Conservation (phyloP, 1,284 basidiomycete species). For the Ceratobasidium sp. region DNA sequence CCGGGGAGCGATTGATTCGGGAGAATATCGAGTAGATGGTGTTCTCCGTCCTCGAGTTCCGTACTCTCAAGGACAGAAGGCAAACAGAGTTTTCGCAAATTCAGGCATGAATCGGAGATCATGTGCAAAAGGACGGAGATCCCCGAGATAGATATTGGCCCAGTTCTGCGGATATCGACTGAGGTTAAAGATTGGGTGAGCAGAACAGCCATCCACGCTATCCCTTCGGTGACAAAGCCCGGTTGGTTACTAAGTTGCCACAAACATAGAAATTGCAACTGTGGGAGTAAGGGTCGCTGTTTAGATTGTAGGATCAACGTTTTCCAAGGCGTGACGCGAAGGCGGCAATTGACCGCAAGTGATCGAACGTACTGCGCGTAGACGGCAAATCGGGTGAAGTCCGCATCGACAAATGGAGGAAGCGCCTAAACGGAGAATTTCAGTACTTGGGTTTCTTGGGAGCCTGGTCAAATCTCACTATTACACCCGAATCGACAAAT, state of each 20-base stretch:
- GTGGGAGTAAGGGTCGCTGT: neutral
- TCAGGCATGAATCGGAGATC: conserved; percentile 82
- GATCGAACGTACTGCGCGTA: neutral
- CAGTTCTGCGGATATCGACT: neutral
- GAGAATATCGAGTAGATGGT: neutral
- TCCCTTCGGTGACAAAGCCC: neutral
- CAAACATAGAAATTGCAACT: neutral
- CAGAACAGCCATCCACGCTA: neutral
- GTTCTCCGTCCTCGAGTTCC: neutral
- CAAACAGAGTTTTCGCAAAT: conserved; percentile 74
- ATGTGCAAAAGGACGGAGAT: neutral
- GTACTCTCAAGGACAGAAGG: neutral
- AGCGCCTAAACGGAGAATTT: neutral
- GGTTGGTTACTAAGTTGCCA: neutral
- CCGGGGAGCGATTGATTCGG: neutral
- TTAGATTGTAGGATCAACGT: neutral
- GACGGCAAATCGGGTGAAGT: neutral
- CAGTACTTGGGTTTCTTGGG: neutral
- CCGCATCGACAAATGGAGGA: neutral
- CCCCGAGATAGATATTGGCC: neutral
- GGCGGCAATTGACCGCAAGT: neutral
- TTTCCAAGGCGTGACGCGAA: neutral
- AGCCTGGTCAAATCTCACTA: neutral
- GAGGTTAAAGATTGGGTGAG: neutral
- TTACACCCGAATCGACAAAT: neutral